Conservation (phyloP, 441 rosid species). For the Populus hybrid region DNA sequence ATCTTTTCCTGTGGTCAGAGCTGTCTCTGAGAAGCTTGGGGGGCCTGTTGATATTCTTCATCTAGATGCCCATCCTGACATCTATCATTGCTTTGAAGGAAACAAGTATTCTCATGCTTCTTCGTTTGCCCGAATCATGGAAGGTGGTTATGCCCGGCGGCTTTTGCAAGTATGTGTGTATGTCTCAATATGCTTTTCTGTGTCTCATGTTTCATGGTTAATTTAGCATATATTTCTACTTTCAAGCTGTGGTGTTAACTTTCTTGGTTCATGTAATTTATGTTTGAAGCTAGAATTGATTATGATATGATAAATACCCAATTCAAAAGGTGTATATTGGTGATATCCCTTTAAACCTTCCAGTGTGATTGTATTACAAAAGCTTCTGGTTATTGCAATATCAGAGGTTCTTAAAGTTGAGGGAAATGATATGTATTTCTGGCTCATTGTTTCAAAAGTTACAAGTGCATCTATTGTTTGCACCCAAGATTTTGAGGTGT, state of each 20-base stretch:
- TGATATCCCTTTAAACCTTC: neutral
- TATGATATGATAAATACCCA: neutral
- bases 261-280: neutral
- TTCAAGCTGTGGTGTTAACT: neutral
- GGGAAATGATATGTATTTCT: neutral
- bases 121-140: constrained; percentile 98
- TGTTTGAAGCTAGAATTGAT: neutral
- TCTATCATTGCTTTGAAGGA: constrained; percentile 84
- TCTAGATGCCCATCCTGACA: constrained; percentile 98
- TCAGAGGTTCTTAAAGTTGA: neutral
- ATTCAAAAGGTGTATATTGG: neutral
- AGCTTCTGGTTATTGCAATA: neutral
- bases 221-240: constrained; percentile 2
- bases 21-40: constrained; percentile 92
- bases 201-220: neutral
- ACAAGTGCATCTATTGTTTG: neutral
- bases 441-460: neutral
- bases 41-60: constrained; percentile 97
- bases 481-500: neutral
- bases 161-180: constrained; percentile 71
- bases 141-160: constrained; percentile 88
- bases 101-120: constrained; percentile 96
- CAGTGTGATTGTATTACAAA: neutral
- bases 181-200: neutral
- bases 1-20: constrained; percentile 89